Base-by-base conservation (phyloP, 2,329 filamentous ascomycete species). In the Colletotrichum coccodes region DNA sequence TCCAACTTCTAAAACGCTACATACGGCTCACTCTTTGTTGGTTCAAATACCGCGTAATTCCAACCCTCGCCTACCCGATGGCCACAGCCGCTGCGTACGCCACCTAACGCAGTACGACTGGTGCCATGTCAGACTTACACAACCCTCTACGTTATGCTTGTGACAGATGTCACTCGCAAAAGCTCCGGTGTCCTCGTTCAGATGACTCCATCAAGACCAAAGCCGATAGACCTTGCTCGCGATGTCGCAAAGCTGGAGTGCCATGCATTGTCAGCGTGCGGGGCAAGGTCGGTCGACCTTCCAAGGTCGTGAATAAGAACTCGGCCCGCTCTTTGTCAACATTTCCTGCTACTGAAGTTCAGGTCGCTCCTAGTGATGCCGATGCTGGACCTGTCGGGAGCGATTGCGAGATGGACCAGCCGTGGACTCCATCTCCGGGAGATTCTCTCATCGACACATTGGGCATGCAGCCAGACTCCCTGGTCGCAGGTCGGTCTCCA, bases 221-320 rank as follows among this genome's bases (percentile, higher is more conserved):
- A 6, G 57, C 64, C 14, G 64, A 72, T 36, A 64, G 65, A 40
- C 63, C 70, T 28, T 72, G 70, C 57, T 70, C 70, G 11, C 60
- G 70, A 14, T 72, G 70, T 42, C 70, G 58, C 46, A 72, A 70
- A 58, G 70, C 70, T n/a, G 64, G 68, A 11, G 70, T 65, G 8
- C 49, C 58, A 32, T 72, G 70, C 47, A 58, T 72, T 26, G 68
- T 72, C 52, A 65, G 68, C 26, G 56, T 64, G 64, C 53, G 68
- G 57, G 70, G 70, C 60, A 72, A 72, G 47, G 68, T 72, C 16
- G 70, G 70, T 34, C 64, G 70, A 12, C 70, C 70, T 4, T 57
- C 68, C 3, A 65, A 65, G 36, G 46, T 28, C 62, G 23, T 30
- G 42, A 72, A 70, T 58, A 49, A 64, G 32, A 72, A 71, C 34